These are phyloP conservation scores for Paramecium biaurelia DNA, from an alignment of 73 alveolate species.

Conservation along the genomic window DNA sequence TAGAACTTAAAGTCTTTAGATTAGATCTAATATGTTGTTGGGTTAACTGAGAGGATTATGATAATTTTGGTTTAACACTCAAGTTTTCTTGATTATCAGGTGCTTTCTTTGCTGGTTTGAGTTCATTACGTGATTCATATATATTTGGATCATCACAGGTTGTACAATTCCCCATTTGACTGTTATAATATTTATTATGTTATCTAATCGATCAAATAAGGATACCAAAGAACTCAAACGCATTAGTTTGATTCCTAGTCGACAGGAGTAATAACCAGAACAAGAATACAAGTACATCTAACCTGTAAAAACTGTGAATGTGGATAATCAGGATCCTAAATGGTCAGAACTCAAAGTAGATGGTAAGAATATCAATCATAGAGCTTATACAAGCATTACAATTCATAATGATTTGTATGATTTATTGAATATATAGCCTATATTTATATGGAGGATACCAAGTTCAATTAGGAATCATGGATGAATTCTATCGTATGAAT, in stretches of 20 bases:
- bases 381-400: slow-evolving; percentile 39
- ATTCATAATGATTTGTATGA: slow-evolving; percentile 49
- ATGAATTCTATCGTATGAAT: slow-evolving; percentile 54
- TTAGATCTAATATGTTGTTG: not conserved
- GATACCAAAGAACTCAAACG: slow-evolving; percentile 32
- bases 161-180: slow-evolving; percentile 30
- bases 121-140: not conserved
- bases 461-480: slow-evolving; percentile 51
- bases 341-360: slow-evolving; percentile 59
- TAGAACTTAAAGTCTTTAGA: not conserved
- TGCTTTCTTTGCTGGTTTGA: not conserved
- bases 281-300: slow-evolving; percentile 15
- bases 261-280: not conserved
- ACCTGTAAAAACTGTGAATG: not conserved
- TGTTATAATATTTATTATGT: not conserved
- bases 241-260: not conserved
- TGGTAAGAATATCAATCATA: slow-evolving; percentile 54
- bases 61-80: not conserved
- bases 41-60: not conserved
- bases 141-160: slow-evolving; percentile 29
- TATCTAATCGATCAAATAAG: slow-evolving; percentile 13
- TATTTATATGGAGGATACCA: slow-evolving; percentile 64
- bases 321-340: slow-evolving; percentile 53
- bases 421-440: not conserved
- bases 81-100: not conserved